These are phyloP conservation scores for Nothopassalora personata DNA, from an alignment of 2,329 filamentous ascomycete species.

Conservation along the genomic window DNA sequence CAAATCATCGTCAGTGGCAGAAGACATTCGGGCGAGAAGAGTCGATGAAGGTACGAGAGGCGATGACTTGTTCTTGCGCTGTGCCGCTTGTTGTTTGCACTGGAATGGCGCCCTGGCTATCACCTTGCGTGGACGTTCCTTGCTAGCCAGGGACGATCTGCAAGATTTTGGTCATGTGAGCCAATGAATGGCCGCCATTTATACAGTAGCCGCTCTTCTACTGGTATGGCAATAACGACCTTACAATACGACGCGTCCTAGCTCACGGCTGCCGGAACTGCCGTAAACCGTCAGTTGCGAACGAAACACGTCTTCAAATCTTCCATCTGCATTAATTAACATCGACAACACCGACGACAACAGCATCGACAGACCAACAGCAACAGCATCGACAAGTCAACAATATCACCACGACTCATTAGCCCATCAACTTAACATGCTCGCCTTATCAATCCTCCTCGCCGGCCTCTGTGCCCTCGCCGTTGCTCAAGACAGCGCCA, in stretches of 20 bases:
- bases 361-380: not conserved
- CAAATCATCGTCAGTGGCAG: no score
- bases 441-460: slow-evolving; percentile 19
- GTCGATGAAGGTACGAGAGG: no score
- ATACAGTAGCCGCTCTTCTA: not conserved
- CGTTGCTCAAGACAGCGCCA: slow-evolving; percentile 15
- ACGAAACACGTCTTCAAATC: no score
- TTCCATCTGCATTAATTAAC: not conserved
- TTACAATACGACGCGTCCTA: not conserved
- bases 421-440: slow-evolving; percentile 17
- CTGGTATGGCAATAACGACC: not conserved
- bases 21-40: no score
- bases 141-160: not conserved
- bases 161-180: not conserved
- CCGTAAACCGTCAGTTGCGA: no score
- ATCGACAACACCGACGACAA: not conserved
- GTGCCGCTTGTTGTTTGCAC: not conserved
- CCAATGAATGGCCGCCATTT: not conserved
- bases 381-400: not conserved
- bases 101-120: not conserved
- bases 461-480: slow-evolving; percentile 20
- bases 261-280: no score
- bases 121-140: not conserved
- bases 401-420: not conserved
- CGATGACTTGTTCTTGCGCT: no score